Base-by-base conservation (phyloP, 2,329 filamentous ascomycete genomes). In the Ophiostoma ulmi region DNA sequence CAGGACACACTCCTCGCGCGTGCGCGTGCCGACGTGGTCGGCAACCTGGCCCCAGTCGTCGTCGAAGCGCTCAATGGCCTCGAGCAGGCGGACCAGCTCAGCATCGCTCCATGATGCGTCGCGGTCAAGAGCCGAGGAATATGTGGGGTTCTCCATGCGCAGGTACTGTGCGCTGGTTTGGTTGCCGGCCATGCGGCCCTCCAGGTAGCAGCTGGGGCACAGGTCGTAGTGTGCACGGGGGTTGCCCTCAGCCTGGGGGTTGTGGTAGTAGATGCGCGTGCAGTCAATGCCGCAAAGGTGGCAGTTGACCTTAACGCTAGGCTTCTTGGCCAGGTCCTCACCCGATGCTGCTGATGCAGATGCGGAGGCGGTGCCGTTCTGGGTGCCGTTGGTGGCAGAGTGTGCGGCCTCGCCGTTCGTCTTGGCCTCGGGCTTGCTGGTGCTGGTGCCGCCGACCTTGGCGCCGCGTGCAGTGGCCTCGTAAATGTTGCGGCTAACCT, bases 41-140 rank as follows among this genome's bases (percentile, higher is more conserved):
- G 96, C 90, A 74, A 99, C 94, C 76, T 92, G 88, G 71, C 91
- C 90, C 95, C 95, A 99, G 80, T 98, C 93, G 73, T 98, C 94
- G 74, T 98, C 94, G 76, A 94, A 97, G 75, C 91, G 87, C 81
- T 99, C 95, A 67, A 99, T 83, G 10, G 88, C 96, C 79, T 99
- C 95, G 7, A 99, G 86, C 52, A 99, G 86, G 68, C 93, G 85
- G n/a, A 99, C 84, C 17, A 92, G 87, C 80, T 99, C 95, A 17
- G 91, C 89, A 77, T 98, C 94, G 26, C 90, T 91, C 95, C 95
- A 99, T 1, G 93, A 89, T 20, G 92, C 89, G 77, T 97, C 93
- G 69, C 92, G 87, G 75, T 97, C 94, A 1, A 91, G 83, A n/a
- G 91, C 84, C 1, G 88, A 86, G 4, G 90, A 89, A 79, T 97